Evolutionary conservation across 257 asterid species (phyloP), one percentile per base, ranked within the genome.

Genomic region (Cinchona pubescens): DNA sequence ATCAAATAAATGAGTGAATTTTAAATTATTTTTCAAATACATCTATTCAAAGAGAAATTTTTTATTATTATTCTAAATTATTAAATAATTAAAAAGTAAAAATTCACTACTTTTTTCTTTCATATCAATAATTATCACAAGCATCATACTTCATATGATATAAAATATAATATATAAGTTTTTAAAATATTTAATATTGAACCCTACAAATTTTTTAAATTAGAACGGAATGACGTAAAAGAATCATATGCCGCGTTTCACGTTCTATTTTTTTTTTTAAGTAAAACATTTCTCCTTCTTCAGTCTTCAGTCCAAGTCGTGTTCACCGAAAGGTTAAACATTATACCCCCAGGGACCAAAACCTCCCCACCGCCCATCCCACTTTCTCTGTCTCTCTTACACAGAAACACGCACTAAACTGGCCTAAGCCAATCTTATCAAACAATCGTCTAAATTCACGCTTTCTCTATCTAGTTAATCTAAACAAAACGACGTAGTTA

Each of bases 381-480:
- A 48, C 40, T 46, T 14, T 42, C 74, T 70, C 77, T 75, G 48
- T 61, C 76, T 63, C 53, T 25, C 71, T 30, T 67, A 2, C 76
- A 7, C 48, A 56, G 34, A 32, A 18, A 49, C 72, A 58, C 69
- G 34, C 81, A 56, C 53, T 55, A 53, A 60, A 71, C 42, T 30
- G 74, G 63, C 48, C 67, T 49, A 76, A 65, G 78, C 83, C 85
- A 82, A 82, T 75, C 85, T 61, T 53, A 56, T 59, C 43, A n/a
- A 70, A 29, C 76, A 78, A 75, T 84, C 75, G 43, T 73, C 67
- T 23, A 69, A 13, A 27, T 67, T 37, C 27, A 45, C 72, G 82
- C 23, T 48, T 40, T 58, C 72, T 74, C 79, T 71, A 10, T 69
- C 65, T 40, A 59, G 53, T 32, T 37, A 53, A 75, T 74, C 76